Conservation (phyloP, 129 eudicot species). For the Calendula officinalis region DNA sequence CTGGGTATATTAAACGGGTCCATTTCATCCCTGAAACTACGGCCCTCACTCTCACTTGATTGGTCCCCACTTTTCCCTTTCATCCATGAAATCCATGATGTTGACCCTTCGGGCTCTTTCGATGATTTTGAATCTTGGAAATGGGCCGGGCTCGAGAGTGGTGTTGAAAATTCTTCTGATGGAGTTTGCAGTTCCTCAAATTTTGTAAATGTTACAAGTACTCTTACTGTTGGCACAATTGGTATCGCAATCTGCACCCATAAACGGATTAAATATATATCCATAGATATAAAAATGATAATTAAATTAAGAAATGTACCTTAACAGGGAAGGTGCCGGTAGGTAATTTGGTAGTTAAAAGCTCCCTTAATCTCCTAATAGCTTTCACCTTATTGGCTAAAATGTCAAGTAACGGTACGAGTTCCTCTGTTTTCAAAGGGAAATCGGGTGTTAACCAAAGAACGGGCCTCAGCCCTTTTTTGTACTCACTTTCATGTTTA, state of each 20-base stretch:
- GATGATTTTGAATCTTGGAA: background rate
- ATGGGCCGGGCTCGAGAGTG: background rate
- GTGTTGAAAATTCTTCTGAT: background rate
- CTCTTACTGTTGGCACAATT: too few species aligned
- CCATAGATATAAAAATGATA: too few species aligned
- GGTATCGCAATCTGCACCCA: too few species aligned
- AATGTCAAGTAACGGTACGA: slow-evolving; percentile 85
- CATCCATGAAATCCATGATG: slow-evolving; percentile 9
- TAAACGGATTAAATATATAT: too few species aligned
- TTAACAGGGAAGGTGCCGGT: slow-evolving; percentile 22
- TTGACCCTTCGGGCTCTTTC: slow-evolving; percentile 1
- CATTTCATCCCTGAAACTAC: background rate
- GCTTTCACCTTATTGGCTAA: slow-evolving; percentile 74
- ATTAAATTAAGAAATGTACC: slow-evolving; percentile 13
- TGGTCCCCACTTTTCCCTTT: background rate
- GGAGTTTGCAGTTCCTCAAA: background rate
- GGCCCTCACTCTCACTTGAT: background rate
- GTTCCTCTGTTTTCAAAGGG: slow-evolving; percentile 80
- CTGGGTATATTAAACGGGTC: background rate
- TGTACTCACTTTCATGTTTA: slow-evolving; percentile 82
- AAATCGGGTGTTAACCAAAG: slow-evolving; percentile 90
- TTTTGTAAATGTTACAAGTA: too few species aligned
- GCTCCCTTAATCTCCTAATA: slow-evolving; percentile 26
- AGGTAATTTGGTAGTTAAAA: slow-evolving; percentile 28
- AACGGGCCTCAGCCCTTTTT: slow-evolving; percentile 86